Conservation (phyloP, 176 grass and related monocot species). For the Luzula sylvatica region DNA sequence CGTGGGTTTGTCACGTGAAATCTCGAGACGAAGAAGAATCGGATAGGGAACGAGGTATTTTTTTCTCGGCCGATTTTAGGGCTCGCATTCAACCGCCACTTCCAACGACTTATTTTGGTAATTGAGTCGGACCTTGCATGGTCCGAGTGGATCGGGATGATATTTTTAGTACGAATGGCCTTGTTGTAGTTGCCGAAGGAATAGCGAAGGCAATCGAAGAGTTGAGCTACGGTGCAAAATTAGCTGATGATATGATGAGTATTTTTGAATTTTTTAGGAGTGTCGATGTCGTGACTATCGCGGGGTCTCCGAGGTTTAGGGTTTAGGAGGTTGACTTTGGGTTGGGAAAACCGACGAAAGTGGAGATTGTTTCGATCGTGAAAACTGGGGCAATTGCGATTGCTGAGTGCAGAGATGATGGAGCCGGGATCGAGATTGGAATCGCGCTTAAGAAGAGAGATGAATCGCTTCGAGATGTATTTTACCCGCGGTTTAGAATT, state of each 20-base stretch:
- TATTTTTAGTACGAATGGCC: background rate
- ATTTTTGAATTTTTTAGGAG: slow-evolving; percentile 4
- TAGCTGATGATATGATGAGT: background rate
- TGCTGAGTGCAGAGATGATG: slow-evolving; percentile 2
- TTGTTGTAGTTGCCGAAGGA: background rate
- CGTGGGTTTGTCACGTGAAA: slow-evolving; percentile 31
- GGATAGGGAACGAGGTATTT: too few species aligned
- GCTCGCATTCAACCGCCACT: slow-evolving; percentile 18
- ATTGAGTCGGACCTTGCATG: slow-evolving; percentile 39
- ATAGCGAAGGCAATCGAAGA: slow-evolving; percentile 14
- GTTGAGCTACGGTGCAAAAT: background rate
- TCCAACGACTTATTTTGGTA: slow-evolving; percentile 33
- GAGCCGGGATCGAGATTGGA: slow-evolving; percentile 28
- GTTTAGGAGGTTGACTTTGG: slow-evolving; percentile 37
- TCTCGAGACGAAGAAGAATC: background rate
- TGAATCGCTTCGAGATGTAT: slow-evolving; percentile 13
- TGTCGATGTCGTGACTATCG: slow-evolving; percentile 10
- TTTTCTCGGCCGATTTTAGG: too few species aligned
- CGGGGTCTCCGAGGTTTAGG: slow-evolving; percentile 24
- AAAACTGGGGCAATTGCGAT: slow-evolving; percentile 20
- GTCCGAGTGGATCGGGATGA: slow-evolving; percentile 16
- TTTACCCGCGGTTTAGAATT: background rate
- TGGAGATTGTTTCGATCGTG: slow-evolving; percentile 21
- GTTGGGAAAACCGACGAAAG: slow-evolving; percentile 27
- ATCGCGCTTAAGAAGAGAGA: slow-evolving; percentile 22